A percentile compares a stretch with the other conserved stretches of the same genome.
phyloP scores from a whole-genome alignment of 352 stramenopile genomes.

The Phytopythium oedochilum region DNA sequence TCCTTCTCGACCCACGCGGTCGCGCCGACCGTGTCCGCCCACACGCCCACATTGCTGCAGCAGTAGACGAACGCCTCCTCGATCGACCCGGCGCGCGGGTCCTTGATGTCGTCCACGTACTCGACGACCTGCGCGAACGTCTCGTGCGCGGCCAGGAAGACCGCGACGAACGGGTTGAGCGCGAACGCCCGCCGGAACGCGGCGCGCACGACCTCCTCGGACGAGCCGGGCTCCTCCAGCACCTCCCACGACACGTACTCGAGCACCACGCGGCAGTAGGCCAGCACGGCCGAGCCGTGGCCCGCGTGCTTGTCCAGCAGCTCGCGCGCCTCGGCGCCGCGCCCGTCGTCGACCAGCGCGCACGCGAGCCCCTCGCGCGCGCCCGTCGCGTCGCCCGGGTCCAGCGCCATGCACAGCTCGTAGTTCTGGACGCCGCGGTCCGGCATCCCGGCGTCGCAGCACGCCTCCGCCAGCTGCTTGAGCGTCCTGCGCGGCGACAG shows the following conservation, averaged over 20 bases:
- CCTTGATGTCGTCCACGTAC: constrained; percentile 81
- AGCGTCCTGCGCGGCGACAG: constrained; percentile 22
- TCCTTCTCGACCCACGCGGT: constrained; percentile 84
- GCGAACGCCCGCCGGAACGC: constrained; percentile 65
- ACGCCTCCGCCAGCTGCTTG: constrained; percentile 69
- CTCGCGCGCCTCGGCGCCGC: constrained; percentile 58
- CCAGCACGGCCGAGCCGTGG: constrained; percentile 57
- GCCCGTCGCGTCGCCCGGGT: constrained; percentile 52
- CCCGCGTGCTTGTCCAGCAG: constrained; percentile 63
- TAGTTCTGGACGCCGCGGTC: constrained; percentile 82
- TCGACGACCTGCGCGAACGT: constrained; percentile 79
- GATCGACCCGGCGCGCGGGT: constrained; percentile 61
- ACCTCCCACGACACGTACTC: constrained; percentile 89
- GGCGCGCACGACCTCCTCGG: constrained; percentile 66
- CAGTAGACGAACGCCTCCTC: constrained; percentile 83
- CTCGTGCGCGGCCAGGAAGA: constrained; percentile 75
- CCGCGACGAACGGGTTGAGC: constrained; percentile 80
- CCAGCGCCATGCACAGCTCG: constrained; percentile 71
- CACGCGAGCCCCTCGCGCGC: constrained; percentile 70
- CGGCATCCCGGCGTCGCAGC: constrained; percentile 63
- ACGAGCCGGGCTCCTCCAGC: constrained; percentile 75
- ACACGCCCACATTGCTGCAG: constrained; percentile 77
- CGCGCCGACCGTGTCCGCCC: constrained; percentile 79
- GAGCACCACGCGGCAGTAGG: constrained; percentile 80
- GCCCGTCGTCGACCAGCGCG: constrained; percentile 75